phyloP scores from a whole-genome alignment of 345 rosid genomes.

The Pseudoturritis turrita region DNA sequence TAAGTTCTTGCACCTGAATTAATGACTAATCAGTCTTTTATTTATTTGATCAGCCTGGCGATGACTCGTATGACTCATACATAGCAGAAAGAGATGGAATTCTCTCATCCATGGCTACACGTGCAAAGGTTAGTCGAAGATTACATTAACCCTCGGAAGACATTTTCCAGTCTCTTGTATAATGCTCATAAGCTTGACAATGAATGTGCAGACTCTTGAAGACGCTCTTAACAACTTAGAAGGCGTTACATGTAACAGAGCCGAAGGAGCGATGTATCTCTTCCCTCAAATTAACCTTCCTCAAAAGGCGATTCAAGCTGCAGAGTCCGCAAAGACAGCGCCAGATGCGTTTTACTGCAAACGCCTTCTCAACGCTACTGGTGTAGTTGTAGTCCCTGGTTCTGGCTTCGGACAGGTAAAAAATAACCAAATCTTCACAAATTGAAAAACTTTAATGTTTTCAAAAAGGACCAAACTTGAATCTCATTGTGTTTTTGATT shows the following conservation, averaged over 20 bases:
- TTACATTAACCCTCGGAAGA: background rate
- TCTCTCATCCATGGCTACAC: slow-evolving; percentile 74
- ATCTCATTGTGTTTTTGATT: background rate
- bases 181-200: background rate
- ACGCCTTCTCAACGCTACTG: slow-evolving; percentile 78
- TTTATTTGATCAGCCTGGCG: slow-evolving; percentile 58
- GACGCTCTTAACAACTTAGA: slow-evolving; percentile 73
- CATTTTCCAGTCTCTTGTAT: background rate
- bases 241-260: slow-evolving; percentile 84
- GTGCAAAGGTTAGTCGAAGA: slow-evolving; percentile 63
- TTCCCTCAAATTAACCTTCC: slow-evolving; percentile 80
- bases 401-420: slow-evolving; percentile 94
- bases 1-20: background rate
- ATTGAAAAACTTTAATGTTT: no score
- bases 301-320: slow-evolving; percentile 74
- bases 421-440: slow-evolving; percentile 31
- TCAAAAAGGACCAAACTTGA: background rate
- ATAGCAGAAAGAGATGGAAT: slow-evolving; percentile 75
- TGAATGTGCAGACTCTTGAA: slow-evolving; percentile 57
- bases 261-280: slow-evolving; percentile 97
- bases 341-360: slow-evolving; percentile 86
- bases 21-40: background rate
- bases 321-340: slow-evolving; percentile 54
- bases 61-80: slow-evolving; percentile 70
- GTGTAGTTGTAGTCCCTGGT: slow-evolving; percentile 86